These are phyloP conservation scores for Actinidia arguta DNA, from an alignment of 179 eudicot species.

Conservation along the genomic window DNA sequence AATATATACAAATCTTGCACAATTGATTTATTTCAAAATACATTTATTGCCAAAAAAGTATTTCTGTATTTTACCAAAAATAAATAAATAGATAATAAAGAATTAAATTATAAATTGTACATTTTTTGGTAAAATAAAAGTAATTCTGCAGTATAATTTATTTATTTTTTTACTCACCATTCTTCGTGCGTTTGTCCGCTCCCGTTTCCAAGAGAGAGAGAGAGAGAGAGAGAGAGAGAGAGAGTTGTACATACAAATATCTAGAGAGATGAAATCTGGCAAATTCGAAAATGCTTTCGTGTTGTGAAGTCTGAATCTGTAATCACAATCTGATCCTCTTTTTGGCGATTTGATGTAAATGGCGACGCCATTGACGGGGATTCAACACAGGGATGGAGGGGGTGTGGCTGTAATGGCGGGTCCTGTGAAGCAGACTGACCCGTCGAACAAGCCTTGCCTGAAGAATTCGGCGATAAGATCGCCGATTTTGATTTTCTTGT, in stretches of 20 bases:
- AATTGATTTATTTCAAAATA: too few relatives aligned
- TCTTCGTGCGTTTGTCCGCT: too few relatives aligned
- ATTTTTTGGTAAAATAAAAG: too few relatives aligned
- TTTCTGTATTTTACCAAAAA: too few relatives aligned
- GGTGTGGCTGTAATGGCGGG: conserved; percentile 76
- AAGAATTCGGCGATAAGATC: conserved; percentile 60
- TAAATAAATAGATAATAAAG: too few relatives aligned
- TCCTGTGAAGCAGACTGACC: conserved; percentile 46
- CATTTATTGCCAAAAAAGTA: too few relatives aligned
- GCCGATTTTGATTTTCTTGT: conserved; percentile 86
- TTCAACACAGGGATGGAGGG: conserved; percentile 53
- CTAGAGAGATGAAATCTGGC: background rate
- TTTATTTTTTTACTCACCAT: too few relatives aligned
- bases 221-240: conserved; percentile 7
- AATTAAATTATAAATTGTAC: too few relatives aligned
- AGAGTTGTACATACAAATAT: background rate
- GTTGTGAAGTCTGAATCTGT: conserved; percentile 44
- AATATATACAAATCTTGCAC: too few relatives aligned
- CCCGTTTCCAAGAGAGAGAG: background rate
- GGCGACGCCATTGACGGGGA: conserved; percentile 92
- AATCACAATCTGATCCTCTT: conserved; percentile 22
- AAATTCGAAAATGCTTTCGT: background rate
- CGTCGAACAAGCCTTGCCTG: conserved; percentile 34
- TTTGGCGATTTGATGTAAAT: conserved; percentile 28
- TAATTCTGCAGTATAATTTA: too few relatives aligned